Evolutionary conservation across 306 rosid species (phyloP).

Genomic region (Cyamopsis tetragonoloba): DNA sequence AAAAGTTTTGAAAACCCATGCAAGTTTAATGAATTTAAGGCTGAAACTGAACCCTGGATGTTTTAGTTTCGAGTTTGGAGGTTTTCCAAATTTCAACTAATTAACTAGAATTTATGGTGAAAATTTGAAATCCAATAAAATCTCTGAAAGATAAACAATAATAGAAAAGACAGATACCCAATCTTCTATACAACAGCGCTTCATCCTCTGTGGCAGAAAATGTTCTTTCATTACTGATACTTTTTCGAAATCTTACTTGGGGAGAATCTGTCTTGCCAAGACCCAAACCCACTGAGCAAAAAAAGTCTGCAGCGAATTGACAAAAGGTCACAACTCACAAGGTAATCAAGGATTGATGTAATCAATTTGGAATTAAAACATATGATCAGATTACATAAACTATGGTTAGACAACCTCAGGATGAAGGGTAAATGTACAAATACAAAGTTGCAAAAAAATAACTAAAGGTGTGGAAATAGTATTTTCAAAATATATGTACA

Average conservation of each 20-base stretch:
- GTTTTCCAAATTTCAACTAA: conserved; percentile 8
- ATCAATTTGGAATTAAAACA: conserved; percentile 15
- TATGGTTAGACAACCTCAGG: not conserved
- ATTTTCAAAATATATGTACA: conserved; percentile 7
- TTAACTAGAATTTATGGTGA: not conserved
- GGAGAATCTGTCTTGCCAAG: conserved; percentile 72
- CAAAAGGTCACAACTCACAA: not conserved
- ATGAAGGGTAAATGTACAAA: not conserved
- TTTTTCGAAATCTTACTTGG: conserved; percentile 63
- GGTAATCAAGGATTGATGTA: conserved; percentile 7
- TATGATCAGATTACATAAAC: not conserved
- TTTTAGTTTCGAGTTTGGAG: conserved; percentile 6
- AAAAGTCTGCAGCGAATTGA: conserved; percentile 64
- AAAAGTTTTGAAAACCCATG: conserved; percentile 7
- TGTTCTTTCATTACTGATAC: conserved; percentile 91
- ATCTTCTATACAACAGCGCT: conserved; percentile 42
- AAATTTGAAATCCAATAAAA: not conserved
- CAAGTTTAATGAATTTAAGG: not conserved
- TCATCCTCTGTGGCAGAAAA: conserved; percentile 79
- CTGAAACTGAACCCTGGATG: not conserved
- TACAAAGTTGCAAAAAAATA: not conserved
- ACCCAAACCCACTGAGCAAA: conserved; percentile 87
- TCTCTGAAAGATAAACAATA: not conserved
- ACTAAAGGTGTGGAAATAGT: conserved; percentile 13
- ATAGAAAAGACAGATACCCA: conserved; percentile 47